Evolutionary conservation across 2,329 filamentous ascomycete species (phyloP).

Genomic region (Colletotrichum orbiculare): DNA sequence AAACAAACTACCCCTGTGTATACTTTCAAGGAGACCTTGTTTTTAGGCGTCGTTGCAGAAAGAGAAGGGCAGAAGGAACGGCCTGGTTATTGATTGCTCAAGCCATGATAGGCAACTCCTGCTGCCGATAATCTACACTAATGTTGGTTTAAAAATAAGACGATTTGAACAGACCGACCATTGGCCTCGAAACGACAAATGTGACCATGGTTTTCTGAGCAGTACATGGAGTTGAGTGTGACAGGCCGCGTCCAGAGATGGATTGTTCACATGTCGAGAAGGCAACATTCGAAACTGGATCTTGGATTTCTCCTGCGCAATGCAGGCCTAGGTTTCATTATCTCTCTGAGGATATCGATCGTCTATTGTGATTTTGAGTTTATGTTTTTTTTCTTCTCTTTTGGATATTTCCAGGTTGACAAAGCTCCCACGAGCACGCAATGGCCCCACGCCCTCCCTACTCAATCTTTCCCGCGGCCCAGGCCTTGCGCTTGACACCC

Average conservation of each 20-base stretch:
- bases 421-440: neutral
- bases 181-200: neutral
- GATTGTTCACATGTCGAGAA: too few relatives aligned
- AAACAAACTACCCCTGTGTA: constrained; percentile 21
- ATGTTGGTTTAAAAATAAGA: constrained; percentile 29
- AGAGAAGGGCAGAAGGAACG: constrained; percentile 25
- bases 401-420: constrained; percentile 16
- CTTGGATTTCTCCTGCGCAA: too few relatives aligned
- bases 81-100: constrained; percentile 22
- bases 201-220: too few relatives aligned
- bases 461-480: constrained; percentile 77
- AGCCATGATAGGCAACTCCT: constrained; percentile 34
- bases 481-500: constrained; percentile 86
- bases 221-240: too few relatives aligned
- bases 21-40: constrained; percentile 27
- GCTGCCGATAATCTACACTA: constrained; percentile 33
- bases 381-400: constrained; percentile 6
- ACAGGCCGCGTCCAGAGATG: too few relatives aligned
- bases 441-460: constrained; percentile 39
- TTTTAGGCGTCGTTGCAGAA: constrained; percentile 17
- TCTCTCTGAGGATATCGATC: too few relatives aligned
- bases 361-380: too few relatives aligned
- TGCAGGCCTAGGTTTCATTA: too few relatives aligned
- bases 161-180: neutral
- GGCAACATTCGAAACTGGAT: too few relatives aligned